These are phyloP conservation scores for Pythium guiyangense DNA, from an alignment of 352 stramenopile genomes.

Conservation along the genomic window DNA sequence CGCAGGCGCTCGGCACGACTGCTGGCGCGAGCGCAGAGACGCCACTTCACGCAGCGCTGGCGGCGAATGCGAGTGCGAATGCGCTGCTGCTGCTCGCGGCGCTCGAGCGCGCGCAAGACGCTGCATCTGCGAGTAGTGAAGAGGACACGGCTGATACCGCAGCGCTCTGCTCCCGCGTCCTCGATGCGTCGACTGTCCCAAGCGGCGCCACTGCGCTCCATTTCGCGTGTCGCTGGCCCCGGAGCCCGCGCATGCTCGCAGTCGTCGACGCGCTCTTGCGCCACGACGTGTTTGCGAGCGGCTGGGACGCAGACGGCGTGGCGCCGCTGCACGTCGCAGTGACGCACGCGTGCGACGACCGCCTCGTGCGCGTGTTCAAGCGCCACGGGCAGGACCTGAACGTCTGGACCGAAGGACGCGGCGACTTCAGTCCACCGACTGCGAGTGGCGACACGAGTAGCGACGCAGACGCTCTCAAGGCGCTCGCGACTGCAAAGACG, in stretches of 20 bases:
- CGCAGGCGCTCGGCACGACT: conserved; percentile 16
- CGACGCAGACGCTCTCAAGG: background rate
- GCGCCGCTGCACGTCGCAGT: conserved; percentile 58
- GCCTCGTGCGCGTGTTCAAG: conserved; percentile 42
- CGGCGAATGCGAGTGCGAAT: conserved; percentile 30
- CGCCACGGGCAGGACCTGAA: conserved; percentile 53
- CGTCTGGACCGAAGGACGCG: conserved; percentile 47
- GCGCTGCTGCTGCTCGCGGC: conserved; percentile 32
- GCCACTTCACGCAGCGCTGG: conserved; percentile 39
- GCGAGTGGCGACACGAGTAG: background rate
- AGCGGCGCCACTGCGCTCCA: conserved; percentile 43
- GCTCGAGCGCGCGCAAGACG: background rate
- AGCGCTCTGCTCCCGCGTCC: too few relatives aligned
- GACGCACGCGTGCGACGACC: conserved; percentile 28
- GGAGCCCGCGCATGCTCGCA: conserved; percentile 26
- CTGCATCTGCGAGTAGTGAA: background rate
- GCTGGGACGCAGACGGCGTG: conserved; percentile 46
- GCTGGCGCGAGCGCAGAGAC: conserved; percentile 28
- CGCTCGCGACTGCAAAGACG: conserved; percentile 22
- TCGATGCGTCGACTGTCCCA: background rate
- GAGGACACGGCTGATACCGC: background rate
- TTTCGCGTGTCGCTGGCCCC: conserved; percentile 37
- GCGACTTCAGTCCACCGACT: background rate
- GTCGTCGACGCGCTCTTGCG: conserved; percentile 43
- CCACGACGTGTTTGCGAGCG: conserved; percentile 30